Base-by-base conservation (phyloP, 768 basidiomycete species). In the Mycena polygramma region DNA sequence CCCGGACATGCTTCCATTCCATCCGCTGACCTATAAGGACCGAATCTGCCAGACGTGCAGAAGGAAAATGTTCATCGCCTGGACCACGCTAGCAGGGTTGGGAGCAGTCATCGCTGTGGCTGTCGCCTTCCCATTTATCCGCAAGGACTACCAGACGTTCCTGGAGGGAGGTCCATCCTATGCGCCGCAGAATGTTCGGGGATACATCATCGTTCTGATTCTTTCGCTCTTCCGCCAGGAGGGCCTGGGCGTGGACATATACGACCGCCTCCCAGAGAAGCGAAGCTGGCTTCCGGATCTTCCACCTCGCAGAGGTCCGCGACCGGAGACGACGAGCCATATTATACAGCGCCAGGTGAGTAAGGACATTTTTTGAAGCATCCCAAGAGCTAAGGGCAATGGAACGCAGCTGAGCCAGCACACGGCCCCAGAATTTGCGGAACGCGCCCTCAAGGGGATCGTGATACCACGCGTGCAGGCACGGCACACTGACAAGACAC, bases 341-440 rank as follows among this genome's bases (percentile, higher is more conserved):
- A 70, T 70, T 57, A 70, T 70, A 11, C 69, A 70, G 57, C 69
- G 69, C 4, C 69, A 70, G 63, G 69, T 64, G 63, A 8, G 69
- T 17, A 24, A 11, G n/a, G 22, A 7, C 51, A 24, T 1, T 2
- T 11, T 30, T 5, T 24, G n/a, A n/a, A n/a, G 7, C 26, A 15
- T 30, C 30, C 26, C 26, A 5, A 7, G 26, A 53, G 52, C 52
- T 35, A 35, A 19, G 17, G 30, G 8, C 11, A 17, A 64, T 14
- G 37, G 15, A 13, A 55, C 35, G 3, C 26, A 70, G 69, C 43
- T 70, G 35, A 26, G 60, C 54, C 69, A 70, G 22, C 39, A 64
- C 17, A 55, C 46, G 39, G 63, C 64, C 14, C 57, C 22, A 24
- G 69, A 70, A 4, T 70, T 70, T 51, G 63, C 26, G 26, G 49